Conservation (phyloP, 1,284 basidiomycete genomes). For the Neotropicomus parvogracilis region DNA sequence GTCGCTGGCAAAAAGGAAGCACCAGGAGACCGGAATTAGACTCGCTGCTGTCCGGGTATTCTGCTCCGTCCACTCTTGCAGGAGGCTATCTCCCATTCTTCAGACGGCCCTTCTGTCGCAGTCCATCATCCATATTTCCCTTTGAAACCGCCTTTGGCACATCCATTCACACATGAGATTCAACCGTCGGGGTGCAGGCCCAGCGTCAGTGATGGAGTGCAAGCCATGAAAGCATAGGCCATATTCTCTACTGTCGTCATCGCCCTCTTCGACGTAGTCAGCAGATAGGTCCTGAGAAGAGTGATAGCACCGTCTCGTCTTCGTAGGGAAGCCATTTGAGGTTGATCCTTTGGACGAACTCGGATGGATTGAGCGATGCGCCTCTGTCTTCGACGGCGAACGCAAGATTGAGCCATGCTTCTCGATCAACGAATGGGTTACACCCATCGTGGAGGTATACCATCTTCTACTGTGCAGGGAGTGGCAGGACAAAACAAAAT, state of each 20-base stretch:
- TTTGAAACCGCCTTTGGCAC: too few species aligned
- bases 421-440: constrained; percentile 18
- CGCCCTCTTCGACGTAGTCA: constrained; percentile 9
- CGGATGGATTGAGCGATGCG: constrained; percentile 12
- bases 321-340: constrained; percentile 18
- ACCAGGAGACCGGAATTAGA: background rate
- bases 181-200: constrained; percentile 16
- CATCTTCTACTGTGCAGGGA: constrained; percentile 16
- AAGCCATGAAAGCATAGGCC: constrained; percentile 22
- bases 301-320: constrained; percentile 4
- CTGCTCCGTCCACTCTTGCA: constrained; percentile 12
- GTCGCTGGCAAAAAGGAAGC: background rate
- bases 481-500: constrained; percentile 24
- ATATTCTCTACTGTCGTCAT: constrained; percentile 7
- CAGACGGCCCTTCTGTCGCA: constrained; percentile 16
- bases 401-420: constrained; percentile 23
- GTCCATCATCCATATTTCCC: too few species aligned
- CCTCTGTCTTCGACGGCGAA: constrained; percentile 21
- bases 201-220: constrained; percentile 19
- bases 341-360: constrained; percentile 18
- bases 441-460: constrained; percentile 16
- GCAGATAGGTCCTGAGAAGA: constrained; percentile 18
- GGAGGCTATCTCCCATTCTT: constrained; percentile 16
- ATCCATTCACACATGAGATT: constrained; percentile 29
- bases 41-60: constrained; percentile 11